These are phyloP conservation scores for Sporothrix pallida DNA, from an alignment of 2,329 filamentous ascomycete genomes.

Conservation along the genomic window DNA sequence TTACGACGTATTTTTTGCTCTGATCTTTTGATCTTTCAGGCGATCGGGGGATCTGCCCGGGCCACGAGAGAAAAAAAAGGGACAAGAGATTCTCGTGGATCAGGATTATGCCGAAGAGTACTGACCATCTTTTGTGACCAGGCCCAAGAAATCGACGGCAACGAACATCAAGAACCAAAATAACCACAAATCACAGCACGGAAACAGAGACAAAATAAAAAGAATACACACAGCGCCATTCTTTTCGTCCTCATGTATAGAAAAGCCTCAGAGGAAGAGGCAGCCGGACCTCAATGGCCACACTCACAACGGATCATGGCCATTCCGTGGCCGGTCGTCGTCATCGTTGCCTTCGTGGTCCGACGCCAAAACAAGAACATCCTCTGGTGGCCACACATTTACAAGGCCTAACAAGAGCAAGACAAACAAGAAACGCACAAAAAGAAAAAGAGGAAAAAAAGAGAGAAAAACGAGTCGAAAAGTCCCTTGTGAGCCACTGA, in stretches of 20 bases:
- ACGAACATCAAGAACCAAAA: not conserved
- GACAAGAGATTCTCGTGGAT: not conserved
- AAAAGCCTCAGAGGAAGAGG: slow-evolving; percentile 14
- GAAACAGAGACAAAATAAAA: not conserved
- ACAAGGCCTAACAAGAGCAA: not conserved
- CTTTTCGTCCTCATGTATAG: not conserved
- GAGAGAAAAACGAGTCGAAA: not conserved
- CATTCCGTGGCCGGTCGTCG: slow-evolving; percentile 19
- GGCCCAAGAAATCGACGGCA: not conserved
- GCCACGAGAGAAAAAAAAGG: not conserved
- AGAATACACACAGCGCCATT: not conserved
- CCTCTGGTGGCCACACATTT: not conserved
- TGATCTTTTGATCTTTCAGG: slow-evolving; percentile 3
- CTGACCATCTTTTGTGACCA: not conserved
- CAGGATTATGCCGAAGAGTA: slow-evolving; percentile 25
- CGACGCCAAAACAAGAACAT: not conserved
- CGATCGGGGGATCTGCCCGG: slow-evolving; percentile 18
- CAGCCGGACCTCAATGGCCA: not conserved
- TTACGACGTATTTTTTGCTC: not conserved
- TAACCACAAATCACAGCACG: slow-evolving; percentile 3
- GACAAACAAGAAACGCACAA: not conserved
- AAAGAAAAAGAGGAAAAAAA: not conserved
- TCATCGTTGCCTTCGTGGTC: slow-evolving; percentile 11
- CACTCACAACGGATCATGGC: not conserved
- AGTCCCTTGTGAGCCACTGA: slow-evolving; percentile 15